Evolutionary conservation across 345 rosid genomes (phyloP).

Genomic region (Conringia planisiliqua): DNA sequence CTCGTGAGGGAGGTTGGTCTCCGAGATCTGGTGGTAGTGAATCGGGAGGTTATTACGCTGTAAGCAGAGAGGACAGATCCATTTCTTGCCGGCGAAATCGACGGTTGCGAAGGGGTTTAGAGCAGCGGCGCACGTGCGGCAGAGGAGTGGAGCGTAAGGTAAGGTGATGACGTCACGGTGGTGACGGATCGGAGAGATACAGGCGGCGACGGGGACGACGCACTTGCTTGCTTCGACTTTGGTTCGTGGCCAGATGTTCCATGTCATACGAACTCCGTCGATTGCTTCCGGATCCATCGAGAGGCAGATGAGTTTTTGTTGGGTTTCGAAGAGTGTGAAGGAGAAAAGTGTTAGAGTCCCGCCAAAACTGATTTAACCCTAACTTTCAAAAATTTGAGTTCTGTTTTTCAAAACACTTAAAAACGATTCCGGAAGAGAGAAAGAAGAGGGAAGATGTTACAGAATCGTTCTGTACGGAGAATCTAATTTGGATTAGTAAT

Average conservation of each 20-base stretch:
- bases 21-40: constrained; percentile 74
- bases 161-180: constrained; percentile 69
- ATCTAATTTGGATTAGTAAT: not conserved
- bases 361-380: too few relatives aligned
- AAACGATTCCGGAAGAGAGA: too few relatives aligned
- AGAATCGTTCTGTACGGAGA: not conserved
- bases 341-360: too few relatives aligned
- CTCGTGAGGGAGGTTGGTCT: constrained; percentile 80
- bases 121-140: constrained; percentile 71
- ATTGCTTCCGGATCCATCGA: constrained; percentile 75
- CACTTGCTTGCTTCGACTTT: constrained; percentile 96
- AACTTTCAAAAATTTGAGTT: too few relatives aligned
- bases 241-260: constrained; percentile 94
- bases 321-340: too few relatives aligned
- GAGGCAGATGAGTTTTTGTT: too few relatives aligned
- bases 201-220: constrained; percentile 92
- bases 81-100: constrained; percentile 81
- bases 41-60: constrained; percentile 86
- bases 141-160: constrained; percentile 83
- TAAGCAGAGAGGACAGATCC: constrained; percentile 95
- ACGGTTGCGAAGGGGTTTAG: constrained; percentile 73
- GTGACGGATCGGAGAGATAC: constrained; percentile 75
- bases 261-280: constrained; percentile 89
- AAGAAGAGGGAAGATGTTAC: too few relatives aligned
- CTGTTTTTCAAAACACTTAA: too few relatives aligned